Conservation (phyloP, 2,329 filamentous ascomycete species). For the Mycosphaerella sp. region DNA sequence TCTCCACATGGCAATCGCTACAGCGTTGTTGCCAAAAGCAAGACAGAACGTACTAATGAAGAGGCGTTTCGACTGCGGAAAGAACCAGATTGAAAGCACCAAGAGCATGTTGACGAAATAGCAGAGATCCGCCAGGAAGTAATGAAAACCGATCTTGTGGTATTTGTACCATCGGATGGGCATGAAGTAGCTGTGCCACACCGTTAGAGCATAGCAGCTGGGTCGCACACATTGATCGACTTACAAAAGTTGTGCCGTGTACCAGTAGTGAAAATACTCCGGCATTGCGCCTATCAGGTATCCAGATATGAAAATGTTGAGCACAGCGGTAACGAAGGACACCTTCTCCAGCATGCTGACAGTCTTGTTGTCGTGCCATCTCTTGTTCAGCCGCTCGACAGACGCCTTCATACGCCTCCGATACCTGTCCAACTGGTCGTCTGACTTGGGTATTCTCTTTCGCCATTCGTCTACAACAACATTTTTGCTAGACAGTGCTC, state of each 20-base stretch:
- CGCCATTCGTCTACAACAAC: slow-evolving; percentile 91
- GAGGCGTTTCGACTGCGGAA: slow-evolving; percentile 81
- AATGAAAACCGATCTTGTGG: slow-evolving; percentile 85
- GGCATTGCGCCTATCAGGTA: slow-evolving; percentile 85
- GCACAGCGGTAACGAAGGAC: slow-evolving; percentile 89
- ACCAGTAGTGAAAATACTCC: slow-evolving; percentile 87
- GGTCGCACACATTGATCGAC: slow-evolving; percentile 3
- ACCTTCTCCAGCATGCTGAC: slow-evolving; percentile 90
- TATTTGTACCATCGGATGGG: slow-evolving; percentile 90
- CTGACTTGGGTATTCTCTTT: slow-evolving; percentile 68
- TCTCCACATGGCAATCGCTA: slow-evolving; percentile 98
- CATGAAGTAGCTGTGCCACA: slow-evolving; percentile 71
- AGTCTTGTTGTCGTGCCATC: slow-evolving; percentile 83
- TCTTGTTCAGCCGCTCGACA: slow-evolving; percentile 77
- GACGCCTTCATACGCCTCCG: slow-evolving; percentile 76
- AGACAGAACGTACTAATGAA: slow-evolving; percentile 91
- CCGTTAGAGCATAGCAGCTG: slow-evolving; percentile 10
- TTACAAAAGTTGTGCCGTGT: slow-evolving; percentile 40
- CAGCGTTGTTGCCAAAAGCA: slow-evolving; percentile 91
- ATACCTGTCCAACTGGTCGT: slow-evolving; percentile 90
- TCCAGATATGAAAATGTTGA: slow-evolving; percentile 96
- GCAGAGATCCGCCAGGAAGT: slow-evolving; percentile 94
- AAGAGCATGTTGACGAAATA: slow-evolving; percentile 94
- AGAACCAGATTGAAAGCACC: slow-evolving; percentile 78
- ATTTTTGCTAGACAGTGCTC: slow-evolving; percentile 71